Evolutionary conservation across 495 filamentous ascomycete species (phyloP).

Genomic region (Penicillium coprophilum): DNA sequence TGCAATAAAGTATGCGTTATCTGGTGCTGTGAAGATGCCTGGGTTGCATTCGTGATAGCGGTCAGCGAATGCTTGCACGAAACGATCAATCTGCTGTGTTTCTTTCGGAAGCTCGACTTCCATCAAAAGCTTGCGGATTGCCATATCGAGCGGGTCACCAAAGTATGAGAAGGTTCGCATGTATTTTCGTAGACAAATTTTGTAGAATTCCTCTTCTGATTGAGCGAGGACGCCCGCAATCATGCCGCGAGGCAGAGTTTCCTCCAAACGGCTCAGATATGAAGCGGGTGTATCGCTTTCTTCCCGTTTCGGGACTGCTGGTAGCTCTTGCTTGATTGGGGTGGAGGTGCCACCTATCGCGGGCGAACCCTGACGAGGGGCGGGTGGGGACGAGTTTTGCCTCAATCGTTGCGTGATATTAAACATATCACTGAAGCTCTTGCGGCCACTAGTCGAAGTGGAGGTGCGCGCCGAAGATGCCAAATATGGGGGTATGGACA

Average conservation of each 20-base stretch:
- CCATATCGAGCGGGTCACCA: slow-evolving; percentile 96
- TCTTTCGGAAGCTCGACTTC: slow-evolving; percentile 95
- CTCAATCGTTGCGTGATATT: slow-evolving; percentile 69
- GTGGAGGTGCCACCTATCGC: slow-evolving; percentile 57
- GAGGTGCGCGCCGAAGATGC: slow-evolving; percentile 69
- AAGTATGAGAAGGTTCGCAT: slow-evolving; percentile 95
- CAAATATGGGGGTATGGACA: slow-evolving; percentile 56
- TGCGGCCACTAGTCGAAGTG: slow-evolving; percentile 77
- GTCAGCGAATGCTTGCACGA: slow-evolving; percentile 91
- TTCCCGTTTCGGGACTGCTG: slow-evolving; percentile 75
- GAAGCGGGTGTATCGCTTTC: slow-evolving; percentile 88
- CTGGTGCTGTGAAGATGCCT: slow-evolving; percentile 80
- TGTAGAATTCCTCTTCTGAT: slow-evolving; percentile 77
- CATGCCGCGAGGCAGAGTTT: slow-evolving; percentile 69
- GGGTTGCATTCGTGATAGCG: slow-evolving; percentile 98
- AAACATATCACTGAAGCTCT: slow-evolving; percentile 87
- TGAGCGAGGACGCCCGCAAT: slow-evolving; percentile 83
- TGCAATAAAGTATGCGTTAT: slow-evolving; percentile 95
- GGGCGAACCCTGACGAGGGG: slow-evolving; percentile 58
- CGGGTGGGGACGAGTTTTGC: slow-evolving; percentile 70
- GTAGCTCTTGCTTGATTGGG: slow-evolving; percentile 62
- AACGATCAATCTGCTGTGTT: slow-evolving; percentile 96
- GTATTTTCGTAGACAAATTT: slow-evolving; percentile 82
- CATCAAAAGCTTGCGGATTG: slow-evolving; percentile 92
- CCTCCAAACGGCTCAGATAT: slow-evolving; percentile 81